Evolutionary conservation across 106 monocot species (phyloP), one percentile per base, ranked within the genome.

Genomic region (Agapanthus africanus): DNA sequence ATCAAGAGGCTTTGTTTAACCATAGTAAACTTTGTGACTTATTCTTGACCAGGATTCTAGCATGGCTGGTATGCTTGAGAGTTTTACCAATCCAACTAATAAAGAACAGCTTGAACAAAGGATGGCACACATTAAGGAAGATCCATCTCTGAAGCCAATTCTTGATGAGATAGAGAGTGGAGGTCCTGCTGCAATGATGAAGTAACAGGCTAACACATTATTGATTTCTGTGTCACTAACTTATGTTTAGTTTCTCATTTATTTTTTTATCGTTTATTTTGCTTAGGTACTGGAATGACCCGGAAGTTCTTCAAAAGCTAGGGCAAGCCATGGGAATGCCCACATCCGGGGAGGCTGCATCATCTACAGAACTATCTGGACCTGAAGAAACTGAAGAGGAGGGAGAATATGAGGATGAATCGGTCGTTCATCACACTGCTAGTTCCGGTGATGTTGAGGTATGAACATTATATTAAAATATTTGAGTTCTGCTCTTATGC

Each of bases 121-220:
- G 19, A 91, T 95, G 84, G 36, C 86, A 59, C 73, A 34, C 38
- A 82, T 95, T 51, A 95, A 86, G 78, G 80, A 88, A 27, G 95
- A 95, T 78, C 91, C 91, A 35, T 80, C 91, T 16, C 73, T 95
- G 72, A 91, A 95, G 74, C 80, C 88, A 50, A 91, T 95, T 76
- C 82, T 95, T 39, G 91, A 95, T 73, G 95, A 95, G 77, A 91
- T 95, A 59, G 95, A 95, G 57, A 82, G 30, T 34, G 95, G 95
- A 70, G 95, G 91, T 65, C 91, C 95, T 63, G 60, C 88, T 41
- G 86, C 91, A 46, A 91, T 95, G 95, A 95, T 91, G 95, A 93
- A 85, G 92, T 93, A 85, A 25, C 18, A 40, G 51, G 19, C 4
- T 3, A n/a, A n/a, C n/a, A n/a, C n/a, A 68, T 71, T 38, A 31